A percentile compares a stretch with the other conserved stretches of the same genome.
Conservation (phyloP, 768 basidiomycete species). For the Boletus subparvulus region DNA sequence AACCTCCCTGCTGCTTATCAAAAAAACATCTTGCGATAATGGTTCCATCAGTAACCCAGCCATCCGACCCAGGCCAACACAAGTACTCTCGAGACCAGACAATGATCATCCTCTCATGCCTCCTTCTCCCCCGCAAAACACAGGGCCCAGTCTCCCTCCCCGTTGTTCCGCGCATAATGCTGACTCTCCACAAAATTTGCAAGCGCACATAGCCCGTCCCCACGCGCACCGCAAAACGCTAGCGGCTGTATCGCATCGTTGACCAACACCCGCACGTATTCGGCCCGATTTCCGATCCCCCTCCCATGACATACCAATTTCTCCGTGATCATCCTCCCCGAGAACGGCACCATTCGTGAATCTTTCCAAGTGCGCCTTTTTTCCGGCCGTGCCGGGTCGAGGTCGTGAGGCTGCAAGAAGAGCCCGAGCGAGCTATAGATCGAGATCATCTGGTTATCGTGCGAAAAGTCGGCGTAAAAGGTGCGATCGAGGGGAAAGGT, state of each 20-base stretch:
- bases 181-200: conserved; percentile 68
- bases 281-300: conserved; percentile 19
- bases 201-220: conserved; percentile 60
- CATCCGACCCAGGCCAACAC: background rate
- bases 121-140: conserved; percentile 38
- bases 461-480: conserved; percentile 79
- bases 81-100: no score
- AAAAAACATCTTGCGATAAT: no score
- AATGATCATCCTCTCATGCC: background rate
- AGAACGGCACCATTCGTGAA: conserved; percentile 67
- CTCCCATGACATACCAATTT: conserved; percentile 45
- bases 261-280: conserved; percentile 68
- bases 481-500: conserved; percentile 72
- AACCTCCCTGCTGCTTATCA: no score
- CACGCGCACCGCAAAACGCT: conserved; percentile 51
- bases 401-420: conserved; percentile 38
- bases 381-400: conserved; percentile 13
- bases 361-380: conserved; percentile 48
- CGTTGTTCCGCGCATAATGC: conserved; percentile 60
- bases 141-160: conserved; percentile 65
- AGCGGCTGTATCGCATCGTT: conserved; percentile 67
- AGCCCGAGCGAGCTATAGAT: conserved; percentile 62
- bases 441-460: conserved; percentile 81
- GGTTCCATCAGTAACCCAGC: no score
- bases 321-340: conserved; percentile 69